A percentile compares a stretch with the other conserved stretches of the same genome.
phyloP scores from a whole-genome alignment of 345 rosid species.

The Eutrema yunnanense region DNA sequence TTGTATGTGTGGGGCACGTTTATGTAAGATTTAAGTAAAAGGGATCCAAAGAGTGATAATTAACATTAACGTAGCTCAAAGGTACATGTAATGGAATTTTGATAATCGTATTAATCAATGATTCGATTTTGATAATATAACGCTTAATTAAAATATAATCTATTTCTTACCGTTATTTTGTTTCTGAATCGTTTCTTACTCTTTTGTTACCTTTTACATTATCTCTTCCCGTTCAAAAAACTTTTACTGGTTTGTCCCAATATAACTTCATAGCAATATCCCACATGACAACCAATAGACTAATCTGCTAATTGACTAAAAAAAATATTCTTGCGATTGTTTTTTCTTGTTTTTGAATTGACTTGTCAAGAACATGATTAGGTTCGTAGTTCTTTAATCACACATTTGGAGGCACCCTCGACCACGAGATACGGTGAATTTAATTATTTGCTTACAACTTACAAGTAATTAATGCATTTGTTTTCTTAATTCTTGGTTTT shows the following conservation, averaged over 20 bases:
- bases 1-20: slow-evolving; percentile 8
- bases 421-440: slow-evolving; percentile 22
- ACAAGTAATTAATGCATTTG: background rate
- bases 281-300: background rate
- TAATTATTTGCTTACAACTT: slow-evolving; percentile 7
- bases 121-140: background rate
- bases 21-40: slow-evolving; percentile 2
- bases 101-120: background rate
- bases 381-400: slow-evolving; percentile 8
- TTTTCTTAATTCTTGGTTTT: background rate
- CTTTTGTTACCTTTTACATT: background rate
- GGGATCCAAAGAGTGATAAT: slow-evolving; percentile 4
- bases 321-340: background rate
- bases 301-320: background rate
- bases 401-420: background rate
- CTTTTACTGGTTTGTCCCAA: background rate
- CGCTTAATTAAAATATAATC: background rate
- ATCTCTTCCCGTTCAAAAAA: background rate
- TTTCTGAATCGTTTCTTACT: background rate
- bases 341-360: no score
- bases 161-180: background rate
- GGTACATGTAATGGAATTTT: background rate
- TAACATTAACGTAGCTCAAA: slow-evolving; percentile 14
- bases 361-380: background rate
- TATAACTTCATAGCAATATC: background rate